A percentile compares a stretch with the other conserved stretches of the same genome.
phyloP scores from a whole-genome alignment of 1,284 basidiomycete species.

The Rhodotorula sp. region DNA sequence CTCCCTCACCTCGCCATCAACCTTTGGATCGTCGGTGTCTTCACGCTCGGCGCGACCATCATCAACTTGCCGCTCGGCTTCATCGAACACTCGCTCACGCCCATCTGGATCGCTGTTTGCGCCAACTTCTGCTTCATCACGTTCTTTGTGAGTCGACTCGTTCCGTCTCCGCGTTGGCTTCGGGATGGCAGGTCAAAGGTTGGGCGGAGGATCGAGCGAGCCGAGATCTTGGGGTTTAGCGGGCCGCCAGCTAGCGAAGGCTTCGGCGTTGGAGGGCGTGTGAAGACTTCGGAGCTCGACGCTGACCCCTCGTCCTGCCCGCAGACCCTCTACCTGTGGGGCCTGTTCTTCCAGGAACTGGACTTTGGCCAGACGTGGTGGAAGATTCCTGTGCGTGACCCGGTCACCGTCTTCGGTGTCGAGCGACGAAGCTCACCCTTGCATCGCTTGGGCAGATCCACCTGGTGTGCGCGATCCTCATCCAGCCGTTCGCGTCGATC shows the following conservation, averaged over 20 bases:
- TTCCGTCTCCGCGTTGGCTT: no score
- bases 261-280: no score
- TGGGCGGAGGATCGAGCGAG: no score
- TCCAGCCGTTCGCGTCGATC: constrained; percentile 50
- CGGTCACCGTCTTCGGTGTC: no score
- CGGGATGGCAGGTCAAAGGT: no score
- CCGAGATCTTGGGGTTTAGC: no score
- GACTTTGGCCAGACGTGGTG: constrained; percentile 48
- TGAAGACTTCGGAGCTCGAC: constrained; percentile 35
- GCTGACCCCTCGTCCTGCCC: constrained; percentile 24
- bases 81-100: constrained; percentile 47
- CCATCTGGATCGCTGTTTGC: constrained; percentile 50
- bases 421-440: no score
- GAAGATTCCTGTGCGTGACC: constrained; percentile 41
- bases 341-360: constrained; percentile 45
- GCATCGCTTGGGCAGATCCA: constrained; percentile 36
- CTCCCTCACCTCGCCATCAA: constrained; percentile 52
- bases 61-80: constrained; percentile 51
- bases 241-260: no score
- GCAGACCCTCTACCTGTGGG: constrained; percentile 47
- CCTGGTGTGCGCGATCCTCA: constrained; percentile 46
- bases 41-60: constrained; percentile 51
- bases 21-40: constrained; percentile 52
- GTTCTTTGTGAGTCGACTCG: constrained; percentile 47
- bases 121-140: constrained; percentile 52